Conservation (phyloP, 306 rosid genomes). For the Acacia acuminata region DNA sequence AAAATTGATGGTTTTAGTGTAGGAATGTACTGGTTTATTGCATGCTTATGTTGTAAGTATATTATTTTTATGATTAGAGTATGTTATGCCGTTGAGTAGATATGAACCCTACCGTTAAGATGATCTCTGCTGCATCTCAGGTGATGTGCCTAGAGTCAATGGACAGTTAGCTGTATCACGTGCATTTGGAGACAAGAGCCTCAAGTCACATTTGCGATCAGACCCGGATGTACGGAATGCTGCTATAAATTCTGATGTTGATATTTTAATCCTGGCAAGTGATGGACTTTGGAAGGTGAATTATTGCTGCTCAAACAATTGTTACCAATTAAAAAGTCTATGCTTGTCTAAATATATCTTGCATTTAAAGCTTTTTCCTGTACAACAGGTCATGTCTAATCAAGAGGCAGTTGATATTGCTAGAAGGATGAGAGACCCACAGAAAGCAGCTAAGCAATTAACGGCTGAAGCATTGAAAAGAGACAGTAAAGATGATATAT, state of each 20-base stretch:
- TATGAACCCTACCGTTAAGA: not conserved
- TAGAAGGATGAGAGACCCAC: constrained; percentile 56
- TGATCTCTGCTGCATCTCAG: constrained; percentile 34
- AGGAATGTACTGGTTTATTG: not conserved
- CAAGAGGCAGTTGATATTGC: constrained; percentile 80
- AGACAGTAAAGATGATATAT: constrained; percentile 75
- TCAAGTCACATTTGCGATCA: constrained; percentile 69
- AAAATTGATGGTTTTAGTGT: not conserved
- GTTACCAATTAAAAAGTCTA: not conserved
- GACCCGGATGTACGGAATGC: constrained; percentile 54
- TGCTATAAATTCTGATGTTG: constrained; percentile 37
- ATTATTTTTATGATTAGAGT: not conserved
- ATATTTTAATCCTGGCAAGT: constrained; percentile 63
- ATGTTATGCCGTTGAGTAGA: constrained; percentile 2
- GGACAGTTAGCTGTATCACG: constrained; percentile 82
- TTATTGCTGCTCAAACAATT: not conserved
- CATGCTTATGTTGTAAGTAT: not conserved
- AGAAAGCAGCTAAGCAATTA: constrained; percentile 68
- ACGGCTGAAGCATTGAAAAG: constrained; percentile 66
- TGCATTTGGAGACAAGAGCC: constrained; percentile 82
- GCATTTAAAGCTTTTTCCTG: not conserved
- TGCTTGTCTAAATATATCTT: not conserved
- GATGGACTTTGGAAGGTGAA: constrained; percentile 83
- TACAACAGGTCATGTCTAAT: constrained; percentile 63
- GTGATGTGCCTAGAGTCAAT: constrained; percentile 75